These are phyloP conservation scores for Fraxinus excelsior DNA, from an alignment of 257 asterid species.

Conservation along the genomic window DNA sequence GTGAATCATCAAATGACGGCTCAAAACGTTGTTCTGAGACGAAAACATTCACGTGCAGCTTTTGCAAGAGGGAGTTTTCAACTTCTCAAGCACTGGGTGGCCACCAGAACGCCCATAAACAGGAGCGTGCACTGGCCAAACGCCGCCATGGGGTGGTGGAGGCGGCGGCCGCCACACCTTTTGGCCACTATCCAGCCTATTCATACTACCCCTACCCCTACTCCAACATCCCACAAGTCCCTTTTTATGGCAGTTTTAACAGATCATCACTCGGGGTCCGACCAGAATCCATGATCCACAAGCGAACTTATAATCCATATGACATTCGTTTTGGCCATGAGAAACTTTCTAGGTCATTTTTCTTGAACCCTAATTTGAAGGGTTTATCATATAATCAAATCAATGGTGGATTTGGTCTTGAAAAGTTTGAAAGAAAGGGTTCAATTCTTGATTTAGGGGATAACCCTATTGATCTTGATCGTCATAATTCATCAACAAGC, in stretches of 20 bases:
- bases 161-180: constrained; percentile 31
- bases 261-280: constrained; percentile 46
- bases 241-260: constrained; percentile 32
- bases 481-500: background rate
- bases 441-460: constrained; percentile 30
- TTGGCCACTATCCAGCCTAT: constrained; percentile 35
- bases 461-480: background rate
- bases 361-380: constrained; percentile 30
- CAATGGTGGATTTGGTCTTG: constrained; percentile 22
- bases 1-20: constrained; percentile 34
- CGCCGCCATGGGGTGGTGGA: constrained; percentile 42
- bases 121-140: constrained; percentile 62
- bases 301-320: constrained; percentile 33
- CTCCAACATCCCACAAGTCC: constrained; percentile 28
- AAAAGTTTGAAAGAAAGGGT: constrained; percentile 17
- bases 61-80: constrained; percentile 62
- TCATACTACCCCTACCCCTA: constrained; percentile 40
- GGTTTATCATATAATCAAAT: constrained; percentile 12
- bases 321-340: constrained; percentile 26
- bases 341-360: constrained; percentile 30
- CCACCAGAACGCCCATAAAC: constrained; percentile 79
- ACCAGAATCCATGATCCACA: constrained; percentile 43
- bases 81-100: constrained; percentile 79
- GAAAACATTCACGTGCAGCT: constrained; percentile 52
- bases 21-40: constrained; percentile 25